Evolutionary conservation across 495 filamentous ascomycete genomes (phyloP), one percentile per base, ranked within the genome.

Genomic region (Hyaloscypha bicolor): DNA sequence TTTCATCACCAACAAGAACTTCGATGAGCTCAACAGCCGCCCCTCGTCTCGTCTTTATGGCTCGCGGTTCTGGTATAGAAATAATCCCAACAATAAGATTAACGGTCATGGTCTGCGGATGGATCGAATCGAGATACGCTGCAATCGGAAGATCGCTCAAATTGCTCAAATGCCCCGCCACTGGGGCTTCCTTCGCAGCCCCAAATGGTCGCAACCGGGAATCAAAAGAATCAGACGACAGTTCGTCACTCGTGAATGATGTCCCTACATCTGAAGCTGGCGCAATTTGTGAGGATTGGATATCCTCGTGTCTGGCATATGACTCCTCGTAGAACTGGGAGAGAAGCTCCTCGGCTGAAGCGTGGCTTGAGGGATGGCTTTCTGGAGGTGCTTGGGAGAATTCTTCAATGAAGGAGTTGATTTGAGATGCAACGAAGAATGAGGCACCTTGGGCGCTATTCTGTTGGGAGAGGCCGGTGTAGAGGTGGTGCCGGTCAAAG

Each of bases 1-100:
- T 95, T 63, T 97, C 93, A 73, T 98, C 94, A 14, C 91, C 93
- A 1, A 97, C 91, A 1, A 93, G 81, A 6, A 96, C 75, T 72
- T 96, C 93, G 39, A 93, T 78, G 0, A 96, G 81, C 39, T 89
- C 82, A 55, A 89, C 82, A 0, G 84, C 84, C 1, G 78, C 70
- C 12, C 85, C 83, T 72, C 84, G 82, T 30, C 79, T 76, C 2
- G 85, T 87, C 63, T 73, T 79, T 48, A 87, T 77, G 0, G 74
- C 72, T n/a, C 91, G 88, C 3, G 88, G 83, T 33, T 86, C 80
- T 5, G 88, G 81, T 58, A 93, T 81, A 39, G 88, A 86, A 63
- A 97, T 88, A 66, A 97, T 79, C 11, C 89, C 91, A 19, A 90
- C 90, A 19, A 97, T 83, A 11, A 97, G 72, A 71, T 93, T 93